Base-by-base conservation (phyloP, 129 eudicot genomes). In the Artemisia tridentata region DNA sequence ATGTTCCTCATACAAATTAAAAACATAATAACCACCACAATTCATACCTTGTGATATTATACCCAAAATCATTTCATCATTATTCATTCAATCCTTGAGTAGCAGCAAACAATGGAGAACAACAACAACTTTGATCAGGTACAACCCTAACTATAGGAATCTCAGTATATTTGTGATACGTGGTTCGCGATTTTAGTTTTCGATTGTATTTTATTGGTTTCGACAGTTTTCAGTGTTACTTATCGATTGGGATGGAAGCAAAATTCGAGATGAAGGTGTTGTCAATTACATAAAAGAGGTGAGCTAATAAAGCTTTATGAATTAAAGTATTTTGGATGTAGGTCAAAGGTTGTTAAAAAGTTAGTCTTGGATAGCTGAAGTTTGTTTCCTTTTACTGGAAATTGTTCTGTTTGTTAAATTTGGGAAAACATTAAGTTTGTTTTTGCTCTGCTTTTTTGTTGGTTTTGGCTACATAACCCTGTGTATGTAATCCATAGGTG, bases 151-250 rank as follows among this genome's bases (percentile, higher is more conserved):
- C 16, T 4, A 16, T 51, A 51, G 15, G 7, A 13, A 51, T 51
- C 2, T 51, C 7, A 7, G 45, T 7, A 7, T 38, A 38, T 38
- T 38, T 51, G 13, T 51, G 19, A 3, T 1, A 12, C 13, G n/a
- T 12, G 69, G 4, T 6, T 70, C 15, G 9, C 7, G 34, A 10
- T 49, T 11, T 1, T 23, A 12, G 66, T 62, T 43, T 55, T 71
- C 62, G 67, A 77, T 70, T 46, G 61, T 72, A 19, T 72, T 62
- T 63, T 63, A 25, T 34, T 77, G 49, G 54, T 77, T 55, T 69
- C 53, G 66, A 48, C 88, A 92, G 98, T 92, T 61, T 92, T 92
- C 59, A 80, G 87, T 67, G 98, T 92, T 66, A 75, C 84, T 54
- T 88, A 79, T 72, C 77, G n/a, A n/a, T n/a, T n/a, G 72, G 49